Conservation (phyloP, 257 asterid species). For the Plantago elongata region DNA sequence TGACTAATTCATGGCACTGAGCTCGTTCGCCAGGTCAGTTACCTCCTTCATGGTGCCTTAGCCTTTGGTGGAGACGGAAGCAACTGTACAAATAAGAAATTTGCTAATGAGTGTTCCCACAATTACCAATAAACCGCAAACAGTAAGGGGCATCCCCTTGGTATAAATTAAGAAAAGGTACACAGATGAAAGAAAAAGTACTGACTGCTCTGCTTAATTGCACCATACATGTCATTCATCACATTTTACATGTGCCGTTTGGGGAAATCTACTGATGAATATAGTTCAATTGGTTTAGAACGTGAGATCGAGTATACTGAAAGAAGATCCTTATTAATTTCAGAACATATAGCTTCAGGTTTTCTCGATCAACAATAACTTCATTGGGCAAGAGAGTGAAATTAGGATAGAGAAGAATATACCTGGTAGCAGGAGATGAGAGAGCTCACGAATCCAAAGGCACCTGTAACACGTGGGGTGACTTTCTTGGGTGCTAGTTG, state of each 20-base stretch:
- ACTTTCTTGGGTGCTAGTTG: constrained; percentile 87
- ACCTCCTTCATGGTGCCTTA: constrained; percentile 54
- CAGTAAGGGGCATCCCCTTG: too few species aligned
- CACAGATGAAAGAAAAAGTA: too few species aligned
- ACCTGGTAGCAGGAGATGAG: constrained; percentile 98
- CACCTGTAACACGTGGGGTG: constrained; percentile 95
- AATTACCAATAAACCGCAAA: neutral
- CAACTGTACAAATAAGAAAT: constrained; percentile 43
- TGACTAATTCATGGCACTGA: constrained; percentile 11
- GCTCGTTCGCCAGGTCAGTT: constrained; percentile 16
- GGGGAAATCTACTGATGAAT: too few species aligned
- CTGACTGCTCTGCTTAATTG: too few species aligned
- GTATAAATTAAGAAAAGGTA: too few species aligned
- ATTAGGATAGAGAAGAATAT: constrained; percentile 4
- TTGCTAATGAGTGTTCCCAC: neutral
- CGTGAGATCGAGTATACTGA: too few species aligned
- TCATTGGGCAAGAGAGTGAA: neutral
- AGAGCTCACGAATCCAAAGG: constrained; percentile 72
- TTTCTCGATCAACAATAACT: neutral
- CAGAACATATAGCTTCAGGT: too few species aligned
- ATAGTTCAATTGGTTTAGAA: too few species aligned
- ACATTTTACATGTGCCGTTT: too few species aligned
- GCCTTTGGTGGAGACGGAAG: constrained; percentile 62
- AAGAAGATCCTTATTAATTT: too few species aligned
- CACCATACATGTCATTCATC: too few species aligned